Evolutionary conservation across 257 asterid species (phyloP).

Genomic region (Echites panduratus): DNA sequence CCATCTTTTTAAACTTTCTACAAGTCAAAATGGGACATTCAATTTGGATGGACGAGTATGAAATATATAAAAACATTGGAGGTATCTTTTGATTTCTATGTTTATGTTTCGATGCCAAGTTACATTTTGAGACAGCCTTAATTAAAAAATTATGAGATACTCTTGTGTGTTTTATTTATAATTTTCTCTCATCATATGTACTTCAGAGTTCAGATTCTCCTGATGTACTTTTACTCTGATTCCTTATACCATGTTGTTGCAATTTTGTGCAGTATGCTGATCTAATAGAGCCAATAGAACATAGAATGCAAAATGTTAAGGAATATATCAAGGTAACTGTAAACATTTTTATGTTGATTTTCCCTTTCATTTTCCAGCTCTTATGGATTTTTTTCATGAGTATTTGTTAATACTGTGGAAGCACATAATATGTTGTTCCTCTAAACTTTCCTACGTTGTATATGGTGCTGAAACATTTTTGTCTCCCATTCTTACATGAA

Average conservation of each 20-base stretch:
- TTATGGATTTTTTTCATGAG: neutral
- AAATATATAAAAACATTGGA: neutral
- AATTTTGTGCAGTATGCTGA: conserved; percentile 50
- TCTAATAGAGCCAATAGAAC: conserved; percentile 67
- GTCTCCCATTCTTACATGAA: conserved; percentile 13
- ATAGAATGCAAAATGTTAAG: conserved; percentile 63
- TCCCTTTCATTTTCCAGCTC: neutral
- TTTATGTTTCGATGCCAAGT: neutral
- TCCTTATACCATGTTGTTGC: conserved; percentile 14
- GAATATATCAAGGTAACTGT: conserved; percentile 63
- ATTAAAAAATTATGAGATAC: neutral
- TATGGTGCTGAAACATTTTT: conserved; percentile 4
- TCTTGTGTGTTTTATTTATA: neutral
- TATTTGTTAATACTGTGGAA: neutral
- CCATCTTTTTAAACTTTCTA: too few species aligned
- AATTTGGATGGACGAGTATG: too few species aligned
- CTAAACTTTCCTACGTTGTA: neutral
- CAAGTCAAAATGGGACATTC: too few species aligned
- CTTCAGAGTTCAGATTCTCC: neutral
- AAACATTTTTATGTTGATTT: neutral
- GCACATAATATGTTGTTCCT: neutral
- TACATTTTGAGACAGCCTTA: neutral
- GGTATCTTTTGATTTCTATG: neutral
- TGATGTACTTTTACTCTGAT: neutral
- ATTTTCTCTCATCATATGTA: neutral